Evolutionary conservation across 371 early-diverging fungal species (phyloP).

Genomic region (Rhizomucor miehei): DNA sequence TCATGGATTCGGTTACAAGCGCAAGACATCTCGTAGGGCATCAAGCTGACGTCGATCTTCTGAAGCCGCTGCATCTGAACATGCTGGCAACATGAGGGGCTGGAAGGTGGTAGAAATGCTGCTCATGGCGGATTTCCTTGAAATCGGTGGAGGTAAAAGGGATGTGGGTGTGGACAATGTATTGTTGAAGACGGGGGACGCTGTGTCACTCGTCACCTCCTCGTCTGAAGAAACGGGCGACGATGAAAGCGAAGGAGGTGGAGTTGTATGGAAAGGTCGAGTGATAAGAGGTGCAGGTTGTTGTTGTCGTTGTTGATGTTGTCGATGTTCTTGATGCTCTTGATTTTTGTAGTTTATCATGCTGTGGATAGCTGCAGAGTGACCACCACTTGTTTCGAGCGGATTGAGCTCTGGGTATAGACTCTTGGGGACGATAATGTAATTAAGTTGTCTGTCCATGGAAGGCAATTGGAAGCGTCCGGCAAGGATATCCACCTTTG

Average conservation of each 20-base stretch:
- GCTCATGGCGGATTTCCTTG: background rate
- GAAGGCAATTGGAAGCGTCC: constrained; percentile 50
- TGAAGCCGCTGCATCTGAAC: background rate
- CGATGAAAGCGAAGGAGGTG: constrained; percentile 26
- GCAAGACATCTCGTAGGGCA: background rate
- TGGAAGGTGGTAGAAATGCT: too few relatives aligned
- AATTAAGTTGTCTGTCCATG: constrained; percentile 35
- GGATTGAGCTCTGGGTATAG: constrained; percentile 55
- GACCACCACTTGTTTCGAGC: constrained; percentile 37
- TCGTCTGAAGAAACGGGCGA: constrained; percentile 32
- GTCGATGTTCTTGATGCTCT: constrained; percentile 17
- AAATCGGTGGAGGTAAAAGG: background rate
- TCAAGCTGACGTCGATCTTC: background rate
- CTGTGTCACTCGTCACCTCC: constrained; percentile 16
- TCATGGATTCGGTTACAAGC: background rate
- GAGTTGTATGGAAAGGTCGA: constrained; percentile 1
- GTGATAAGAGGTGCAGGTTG: constrained; percentile 4
- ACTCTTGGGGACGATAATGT: constrained; percentile 52
- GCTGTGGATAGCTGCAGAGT: constrained; percentile 29
- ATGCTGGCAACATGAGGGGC: background rate
- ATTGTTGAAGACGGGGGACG: constrained; percentile 5
- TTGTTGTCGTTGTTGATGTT: constrained; percentile 13
- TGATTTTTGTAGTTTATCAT: constrained; percentile 18
- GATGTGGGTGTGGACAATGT: constrained; percentile 1
- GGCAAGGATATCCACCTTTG: constrained; percentile 63